These are phyloP conservation scores for Kregervanrija fluxuum DNA, from an alignment of 805 yeast species.

Conservation along the genomic window DNA sequence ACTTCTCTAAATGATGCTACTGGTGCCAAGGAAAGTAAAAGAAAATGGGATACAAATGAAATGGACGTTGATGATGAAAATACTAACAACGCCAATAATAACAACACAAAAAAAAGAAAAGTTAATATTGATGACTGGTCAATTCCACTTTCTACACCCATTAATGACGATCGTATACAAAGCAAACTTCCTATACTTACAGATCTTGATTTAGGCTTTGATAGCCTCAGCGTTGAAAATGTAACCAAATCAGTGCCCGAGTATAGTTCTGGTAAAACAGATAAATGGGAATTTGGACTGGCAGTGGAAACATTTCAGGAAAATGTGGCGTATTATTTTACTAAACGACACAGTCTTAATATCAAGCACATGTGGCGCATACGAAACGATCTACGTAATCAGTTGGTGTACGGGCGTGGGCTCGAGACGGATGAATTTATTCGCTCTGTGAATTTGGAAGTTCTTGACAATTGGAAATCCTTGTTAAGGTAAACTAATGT, in stretches of 20 bases:
- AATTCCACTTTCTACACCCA: constrained; percentile 17
- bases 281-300: too few species aligned
- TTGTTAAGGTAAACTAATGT: too few species aligned
- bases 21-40: neutral
- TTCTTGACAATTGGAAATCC: too few species aligned
- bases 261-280: too few species aligned
- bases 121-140: constrained; percentile 2
- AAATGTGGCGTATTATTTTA: too few species aligned
- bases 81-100: neutral
- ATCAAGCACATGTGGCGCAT: too few species aligned
- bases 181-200: constrained; percentile 10
- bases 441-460: too few species aligned
- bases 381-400: too few species aligned
- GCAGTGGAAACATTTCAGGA: too few species aligned
- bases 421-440: too few species aligned
- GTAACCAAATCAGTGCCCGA: neutral
- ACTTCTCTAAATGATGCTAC: constrained; percentile 9
- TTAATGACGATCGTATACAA: constrained; percentile 13
- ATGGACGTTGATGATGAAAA: neutral
- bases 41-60: neutral
- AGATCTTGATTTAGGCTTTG: constrained; percentile 15
- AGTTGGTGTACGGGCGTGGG: too few species aligned
- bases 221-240: constrained; percentile 1
- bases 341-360: too few species aligned
- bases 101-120: neutral